Evolutionary conservation across 495 filamentous ascomycete genomes (phyloP).

Genomic region (Tuber melanosporum): DNA sequence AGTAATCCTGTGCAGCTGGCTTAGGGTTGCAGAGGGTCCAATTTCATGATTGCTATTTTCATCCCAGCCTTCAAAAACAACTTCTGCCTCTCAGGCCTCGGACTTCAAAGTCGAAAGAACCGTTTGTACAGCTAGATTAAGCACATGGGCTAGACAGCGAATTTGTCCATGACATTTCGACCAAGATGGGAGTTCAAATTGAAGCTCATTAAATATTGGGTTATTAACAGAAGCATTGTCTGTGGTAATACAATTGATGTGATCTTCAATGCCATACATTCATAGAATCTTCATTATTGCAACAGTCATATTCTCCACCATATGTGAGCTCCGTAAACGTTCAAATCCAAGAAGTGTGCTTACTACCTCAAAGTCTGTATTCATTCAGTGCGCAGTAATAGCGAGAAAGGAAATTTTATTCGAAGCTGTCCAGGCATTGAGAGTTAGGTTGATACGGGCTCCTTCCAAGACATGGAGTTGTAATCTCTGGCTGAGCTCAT

Average conservation of each 20-base stretch:
- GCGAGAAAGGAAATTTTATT: constrained; percentile 15
- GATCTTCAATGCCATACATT: neutral
- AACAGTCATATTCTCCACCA: constrained; percentile 6
- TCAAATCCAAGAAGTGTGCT: constrained; percentile 6
- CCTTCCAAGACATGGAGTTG: too few relatives aligned
- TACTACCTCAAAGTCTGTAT: neutral
- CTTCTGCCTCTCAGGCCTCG: too few relatives aligned
- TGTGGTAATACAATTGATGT: constrained; percentile 7
- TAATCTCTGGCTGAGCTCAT: too few relatives aligned
- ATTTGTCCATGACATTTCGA: constrained; percentile 7
- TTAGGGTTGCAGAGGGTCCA: neutral
- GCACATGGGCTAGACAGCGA: constrained; percentile 16
- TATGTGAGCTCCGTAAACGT: constrained; percentile 9
- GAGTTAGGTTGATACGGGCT: too few relatives aligned
- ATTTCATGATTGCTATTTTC: neutral
- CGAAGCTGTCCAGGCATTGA: neutral
- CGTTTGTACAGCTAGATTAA: constrained; percentile 11
- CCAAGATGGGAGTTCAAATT: neutral
- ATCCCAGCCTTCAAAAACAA: neutral
- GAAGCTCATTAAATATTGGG: neutral
- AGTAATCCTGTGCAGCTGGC: neutral
- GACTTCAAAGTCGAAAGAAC: neutral
- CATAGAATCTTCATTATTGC: neutral
- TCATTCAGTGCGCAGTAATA: constrained; percentile 17
- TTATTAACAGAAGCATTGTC: constrained; percentile 13